Conservation (phyloP, 2,329 filamentous ascomycete species). For the Penicillium sp. region DNA sequence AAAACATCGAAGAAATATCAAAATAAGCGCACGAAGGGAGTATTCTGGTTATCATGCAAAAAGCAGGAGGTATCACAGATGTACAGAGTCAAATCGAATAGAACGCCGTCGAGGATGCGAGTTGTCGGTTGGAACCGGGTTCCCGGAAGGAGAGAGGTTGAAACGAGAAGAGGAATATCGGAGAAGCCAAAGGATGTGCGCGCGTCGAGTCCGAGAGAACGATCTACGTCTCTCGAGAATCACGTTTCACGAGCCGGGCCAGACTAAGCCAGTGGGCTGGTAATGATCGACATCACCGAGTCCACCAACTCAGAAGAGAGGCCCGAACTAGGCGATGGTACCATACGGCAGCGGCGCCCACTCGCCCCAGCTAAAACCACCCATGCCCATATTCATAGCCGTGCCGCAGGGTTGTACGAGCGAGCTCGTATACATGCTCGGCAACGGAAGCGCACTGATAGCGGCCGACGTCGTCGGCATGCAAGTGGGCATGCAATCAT, state of each 20-base stretch:
- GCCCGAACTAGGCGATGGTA: conserved; percentile 66
- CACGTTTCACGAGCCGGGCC: neutral
- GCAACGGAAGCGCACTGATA: conserved; percentile 72
- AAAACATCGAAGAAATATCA: conserved; percentile 37
- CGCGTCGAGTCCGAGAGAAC: conserved; percentile 9
- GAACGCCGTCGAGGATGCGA: conserved; percentile 49
- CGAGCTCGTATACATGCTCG: conserved; percentile 71
- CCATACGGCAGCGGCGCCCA: conserved; percentile 64
- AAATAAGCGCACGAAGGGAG: conserved; percentile 37
- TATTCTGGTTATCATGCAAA: conserved; percentile 36
- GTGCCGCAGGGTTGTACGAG: conserved; percentile 78
- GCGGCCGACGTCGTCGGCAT: conserved; percentile 70
- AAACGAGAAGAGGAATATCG: neutral
- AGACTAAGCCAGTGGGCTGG: conserved; percentile 13
- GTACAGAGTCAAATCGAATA: conserved; percentile 46
- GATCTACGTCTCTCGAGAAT: conserved; percentile 19
- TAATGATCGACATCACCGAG: conserved; percentile 27
- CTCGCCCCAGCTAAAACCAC: conserved; percentile 69
- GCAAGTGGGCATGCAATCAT: conserved; percentile 77
- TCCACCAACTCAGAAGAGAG: conserved; percentile 36
- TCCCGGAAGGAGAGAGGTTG: conserved; percentile 10
- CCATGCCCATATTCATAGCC: conserved; percentile 72
- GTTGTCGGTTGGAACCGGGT: conserved; percentile 31
- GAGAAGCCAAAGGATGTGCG: neutral
- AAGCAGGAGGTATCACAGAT: conserved; percentile 40